Conservation (phyloP, 1,284 basidiomycete species). For the Cryptococcus sp. region DNA sequence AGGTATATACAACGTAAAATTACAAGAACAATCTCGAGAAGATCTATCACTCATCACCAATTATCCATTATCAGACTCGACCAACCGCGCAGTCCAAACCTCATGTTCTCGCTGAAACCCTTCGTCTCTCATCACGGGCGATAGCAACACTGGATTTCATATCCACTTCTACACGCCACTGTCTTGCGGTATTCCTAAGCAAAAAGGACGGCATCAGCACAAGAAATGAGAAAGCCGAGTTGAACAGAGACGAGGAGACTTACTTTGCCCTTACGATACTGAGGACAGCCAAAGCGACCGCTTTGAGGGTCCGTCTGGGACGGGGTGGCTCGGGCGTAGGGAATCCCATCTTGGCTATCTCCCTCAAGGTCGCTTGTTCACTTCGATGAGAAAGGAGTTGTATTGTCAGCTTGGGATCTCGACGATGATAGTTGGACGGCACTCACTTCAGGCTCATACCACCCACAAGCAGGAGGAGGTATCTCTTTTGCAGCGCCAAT, state of each 20-base stretch:
- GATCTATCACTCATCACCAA: too few species aligned
- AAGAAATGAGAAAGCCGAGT: not conserved
- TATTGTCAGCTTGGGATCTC: too few species aligned
- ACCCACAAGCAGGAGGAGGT: slow-evolving; percentile 56
- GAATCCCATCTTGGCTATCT: slow-evolving; percentile 76
- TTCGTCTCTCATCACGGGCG: slow-evolving; percentile 21
- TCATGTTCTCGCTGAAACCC: slow-evolving; percentile 17
- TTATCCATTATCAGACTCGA: too few species aligned
- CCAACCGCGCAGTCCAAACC: not conserved
- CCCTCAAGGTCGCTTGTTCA: slow-evolving; percentile 73
- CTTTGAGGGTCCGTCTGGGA: slow-evolving; percentile 61
- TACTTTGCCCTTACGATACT: slow-evolving; percentile 71
- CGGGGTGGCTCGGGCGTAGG: slow-evolving; percentile 54
- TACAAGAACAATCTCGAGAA: too few species aligned
- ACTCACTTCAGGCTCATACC: slow-evolving; percentile 72
- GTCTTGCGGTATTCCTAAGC: slow-evolving; percentile 26
- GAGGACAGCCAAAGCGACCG: slow-evolving; percentile 63
- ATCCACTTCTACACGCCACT: slow-evolving; percentile 30
- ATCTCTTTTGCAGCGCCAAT: slow-evolving; percentile 83
- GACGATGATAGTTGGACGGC: not conserved
- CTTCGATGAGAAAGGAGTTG: slow-evolving; percentile 52
- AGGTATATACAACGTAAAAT: too few species aligned
- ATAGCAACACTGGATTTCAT: slow-evolving; percentile 20
- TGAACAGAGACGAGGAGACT: slow-evolving; percentile 36
- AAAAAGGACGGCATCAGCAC: not conserved